phyloP scores from a whole-genome alignment of 352 stramenopile species.

The Globisporangium iwayamae region DNA sequence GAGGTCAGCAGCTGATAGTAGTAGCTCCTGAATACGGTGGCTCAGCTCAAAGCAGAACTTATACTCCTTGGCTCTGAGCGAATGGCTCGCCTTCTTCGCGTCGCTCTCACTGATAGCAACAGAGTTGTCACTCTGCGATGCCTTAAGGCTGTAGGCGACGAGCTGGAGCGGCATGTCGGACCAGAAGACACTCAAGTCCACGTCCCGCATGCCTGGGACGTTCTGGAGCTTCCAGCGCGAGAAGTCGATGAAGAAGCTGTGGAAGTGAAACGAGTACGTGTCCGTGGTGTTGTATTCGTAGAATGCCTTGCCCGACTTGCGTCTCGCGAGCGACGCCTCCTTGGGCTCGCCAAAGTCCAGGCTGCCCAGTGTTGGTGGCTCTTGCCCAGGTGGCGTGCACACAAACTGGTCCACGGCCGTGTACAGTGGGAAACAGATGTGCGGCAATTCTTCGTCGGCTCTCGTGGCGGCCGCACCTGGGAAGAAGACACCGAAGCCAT shows the following conservation, averaged over 20 bases:
- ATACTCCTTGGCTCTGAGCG: slow-evolving; percentile 42
- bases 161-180: slow-evolving; percentile 59
- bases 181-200: slow-evolving; percentile 48
- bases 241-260: slow-evolving; percentile 74
- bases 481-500: slow-evolving; percentile 41
- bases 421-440: slow-evolving; percentile 69
- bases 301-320: slow-evolving; percentile 28
- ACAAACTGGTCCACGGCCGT: slow-evolving; percentile 68
- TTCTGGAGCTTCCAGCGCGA: slow-evolving; percentile 45
- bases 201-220: slow-evolving; percentile 45
- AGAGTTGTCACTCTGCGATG: neutral
- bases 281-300: slow-evolving; percentile 58
- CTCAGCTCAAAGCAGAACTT: slow-evolving; percentile 54
- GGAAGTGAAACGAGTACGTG: slow-evolving; percentile 74
- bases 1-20: neutral
- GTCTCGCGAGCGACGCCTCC: slow-evolving; percentile 25
- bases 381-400: slow-evolving; percentile 29
- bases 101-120: slow-evolving; percentile 12
- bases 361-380: slow-evolving; percentile 35
- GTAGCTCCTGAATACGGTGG: slow-evolving; percentile 23
- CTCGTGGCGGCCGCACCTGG: slow-evolving; percentile 15
- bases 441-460: slow-evolving; percentile 49
- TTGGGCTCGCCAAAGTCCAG: slow-evolving; percentile 53
- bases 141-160: slow-evolving; percentile 46
- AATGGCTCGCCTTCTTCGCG: slow-evolving; percentile 28